Conservation (phyloP, 2,329 filamentous ascomycete genomes). For the Aureobasidium sp. region DNA sequence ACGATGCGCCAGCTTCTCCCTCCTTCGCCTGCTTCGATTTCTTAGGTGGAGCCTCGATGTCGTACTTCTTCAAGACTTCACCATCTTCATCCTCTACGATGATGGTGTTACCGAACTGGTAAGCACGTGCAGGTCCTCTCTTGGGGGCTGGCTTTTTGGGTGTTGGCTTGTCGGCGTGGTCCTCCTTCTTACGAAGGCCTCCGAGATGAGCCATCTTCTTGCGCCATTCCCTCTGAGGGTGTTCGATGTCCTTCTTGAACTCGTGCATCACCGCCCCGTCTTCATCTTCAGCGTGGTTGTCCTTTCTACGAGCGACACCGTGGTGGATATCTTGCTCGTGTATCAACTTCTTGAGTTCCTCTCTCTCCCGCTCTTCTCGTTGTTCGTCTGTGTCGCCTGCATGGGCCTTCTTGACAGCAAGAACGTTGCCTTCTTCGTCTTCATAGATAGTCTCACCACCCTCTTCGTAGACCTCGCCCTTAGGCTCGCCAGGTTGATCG, state of each 20-base stretch:
- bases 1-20: neutral
- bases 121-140: slow-evolving; percentile 68
- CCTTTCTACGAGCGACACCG: slow-evolving; percentile 40
- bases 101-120: slow-evolving; percentile 81
- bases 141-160: slow-evolving; percentile 28
- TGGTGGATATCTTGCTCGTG: slow-evolving; percentile 39
- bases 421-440: slow-evolving; percentile 77
- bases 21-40: slow-evolving; percentile 41
- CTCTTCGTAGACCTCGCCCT: slow-evolving; percentile 69
- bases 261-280: slow-evolving; percentile 23
- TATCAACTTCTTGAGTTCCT: slow-evolving; percentile 46
- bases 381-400: slow-evolving; percentile 44
- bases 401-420: slow-evolving; percentile 53
- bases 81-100: slow-evolving; percentile 83
- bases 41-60: slow-evolving; percentile 50
- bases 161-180: slow-evolving; percentile 21
- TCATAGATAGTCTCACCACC: slow-evolving; percentile 73
- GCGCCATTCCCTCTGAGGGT: slow-evolving; percentile 33
- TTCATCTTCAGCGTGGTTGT: slow-evolving; percentile 35
- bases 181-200: slow-evolving; percentile 37
- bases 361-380: slow-evolving; percentile 51
- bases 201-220: slow-evolving; percentile 41
- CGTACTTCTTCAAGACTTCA: slow-evolving; percentile 78
- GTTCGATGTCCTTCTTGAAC: slow-evolving; percentile 34
- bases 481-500: slow-evolving; percentile 24